Base-by-base conservation (phyloP, 2,329 filamentous ascomycete species). In the Coccinonectria pachysandricola region DNA sequence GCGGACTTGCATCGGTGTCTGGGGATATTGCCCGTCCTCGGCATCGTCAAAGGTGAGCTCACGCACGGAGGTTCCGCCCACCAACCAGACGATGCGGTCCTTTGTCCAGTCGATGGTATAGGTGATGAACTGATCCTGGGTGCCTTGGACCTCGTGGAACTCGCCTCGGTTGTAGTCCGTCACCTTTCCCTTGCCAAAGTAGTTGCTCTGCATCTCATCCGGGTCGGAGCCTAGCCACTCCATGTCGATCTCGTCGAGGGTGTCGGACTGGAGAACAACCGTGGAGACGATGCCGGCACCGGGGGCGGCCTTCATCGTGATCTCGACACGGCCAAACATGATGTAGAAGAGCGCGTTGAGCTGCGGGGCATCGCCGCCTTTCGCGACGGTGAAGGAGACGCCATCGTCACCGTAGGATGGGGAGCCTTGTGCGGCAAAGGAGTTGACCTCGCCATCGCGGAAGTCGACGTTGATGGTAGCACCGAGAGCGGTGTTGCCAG, bases 301-400 rank as follows among this genome's bases (percentile, higher is more conserved):
- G 1, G 86, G 79, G 7, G 91, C 86, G 14, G 84, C 76, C 58
- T 88, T 87, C 63, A 95, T 69, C 16, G 74, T 78, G 41, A 87
- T 73, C 40, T 93, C 81, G 49, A 95, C 82, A 37, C 79, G 81
- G 41, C 91, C 91, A 53, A 95, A 98, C 91, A 98, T 96, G 62
- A 98, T 94, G 66, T 95, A 96, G 72, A 93, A 96, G 46, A 91
- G 74, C 35, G 86, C 93, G 39, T 71, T 70, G 35, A 98, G 72
- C 53, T 88, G 80, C 0, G 91, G 91, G 3, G 85, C 73, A 50
- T 98, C 84, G 31, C 88, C 87, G 26, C 76, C 67, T 48, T 76
- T 62, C 27, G 73, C 58, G 27, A 98, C 78, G 14, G 83, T 86
- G 53, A 98, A 92, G 10, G 71, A 72, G 14, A 71, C 87, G 32